phyloP scores from a whole-genome alignment of 495 filamentous ascomycete genomes.

The Aspergillus asperescens region DNA sequence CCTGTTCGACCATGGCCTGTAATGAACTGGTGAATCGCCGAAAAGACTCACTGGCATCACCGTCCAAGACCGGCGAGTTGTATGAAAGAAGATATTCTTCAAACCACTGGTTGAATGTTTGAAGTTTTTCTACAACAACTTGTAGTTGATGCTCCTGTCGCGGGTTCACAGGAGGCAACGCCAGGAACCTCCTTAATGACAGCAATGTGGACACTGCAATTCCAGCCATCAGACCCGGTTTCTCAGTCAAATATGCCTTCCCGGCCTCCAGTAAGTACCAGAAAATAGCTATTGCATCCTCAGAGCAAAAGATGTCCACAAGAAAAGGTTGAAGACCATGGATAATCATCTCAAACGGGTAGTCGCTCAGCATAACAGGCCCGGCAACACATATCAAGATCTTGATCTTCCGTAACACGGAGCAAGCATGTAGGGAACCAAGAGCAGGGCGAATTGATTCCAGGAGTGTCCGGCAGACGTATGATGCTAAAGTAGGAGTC shows the following conservation, averaged over 20 bases:
- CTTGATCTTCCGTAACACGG: constrained; percentile 78
- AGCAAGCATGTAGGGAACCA: constrained; percentile 79
- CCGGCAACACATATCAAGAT: constrained; percentile 77
- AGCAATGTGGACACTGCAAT: constrained; percentile 70
- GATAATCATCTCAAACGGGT: constrained; percentile 88
- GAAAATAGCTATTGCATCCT: constrained; percentile 81
- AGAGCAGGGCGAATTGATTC: constrained; percentile 80
- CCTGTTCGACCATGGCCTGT: constrained; percentile 49
- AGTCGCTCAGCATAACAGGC: constrained; percentile 60
- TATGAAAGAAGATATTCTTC: constrained; percentile 54
- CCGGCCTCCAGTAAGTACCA: constrained; percentile 78
- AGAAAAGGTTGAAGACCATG: constrained; percentile 75
- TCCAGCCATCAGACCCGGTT: constrained; percentile 72
- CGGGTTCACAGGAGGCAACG: constrained; percentile 59
- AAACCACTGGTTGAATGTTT: constrained; percentile 68
- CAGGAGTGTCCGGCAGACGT: constrained; percentile 70
- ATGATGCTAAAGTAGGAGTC: constrained; percentile 68
- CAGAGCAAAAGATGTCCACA: constrained; percentile 77
- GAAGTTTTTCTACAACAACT: constrained; percentile 60
- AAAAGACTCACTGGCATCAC: constrained; percentile 51
- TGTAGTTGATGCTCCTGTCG: constrained; percentile 72
- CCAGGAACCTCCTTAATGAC: constrained; percentile 66
- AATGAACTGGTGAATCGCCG: constrained; percentile 58
- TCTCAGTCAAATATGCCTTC: constrained; percentile 53
- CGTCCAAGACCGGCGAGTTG: constrained; percentile 43